Conservation (phyloP, 225 moss, liverwort and hornwort genomes). For the Physcomitrellopsis africana region DNA sequence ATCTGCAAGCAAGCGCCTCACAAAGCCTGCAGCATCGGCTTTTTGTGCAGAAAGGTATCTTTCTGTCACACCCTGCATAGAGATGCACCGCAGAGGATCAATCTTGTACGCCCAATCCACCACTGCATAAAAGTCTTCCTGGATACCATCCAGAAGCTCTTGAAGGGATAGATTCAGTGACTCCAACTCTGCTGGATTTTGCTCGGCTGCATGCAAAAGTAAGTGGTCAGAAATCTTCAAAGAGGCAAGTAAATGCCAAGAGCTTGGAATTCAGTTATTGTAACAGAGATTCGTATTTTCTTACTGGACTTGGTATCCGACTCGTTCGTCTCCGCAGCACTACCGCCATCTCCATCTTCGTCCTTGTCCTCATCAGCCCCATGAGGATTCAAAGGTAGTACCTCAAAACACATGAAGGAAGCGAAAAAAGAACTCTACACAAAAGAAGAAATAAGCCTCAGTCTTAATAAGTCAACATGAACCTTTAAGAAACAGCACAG, state of each 20-base stretch:
- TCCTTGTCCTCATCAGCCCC: conserved; percentile 70
- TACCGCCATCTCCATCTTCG: conserved; percentile 80
- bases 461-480: conserved; percentile 16
- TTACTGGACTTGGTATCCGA: conserved; percentile 76
- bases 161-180: conserved; percentile 84
- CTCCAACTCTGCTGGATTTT: conserved; percentile 90
- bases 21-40: conserved; percentile 92
- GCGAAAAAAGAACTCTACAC: conserved; percentile 94
- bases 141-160: conserved; percentile 88
- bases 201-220: conserved; percentile 68
- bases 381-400: conserved; percentile 77
- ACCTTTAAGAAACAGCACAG: conserved; percentile 5
- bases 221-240: conserved; percentile 25
- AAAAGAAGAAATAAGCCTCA: conserved; percentile 11
- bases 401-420: conserved; percentile 99
- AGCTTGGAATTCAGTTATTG: neutral
- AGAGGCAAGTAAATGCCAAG: conserved; percentile 15
- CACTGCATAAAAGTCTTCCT: conserved; percentile 97
- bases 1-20: conserved; percentile 90
- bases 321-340: conserved; percentile 79
- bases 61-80: conserved; percentile 99
- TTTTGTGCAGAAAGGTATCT: conserved; percentile 90
- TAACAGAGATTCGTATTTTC: conserved; percentile 21
- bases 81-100: conserved; percentile 94
- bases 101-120: conserved; percentile 97